Evolutionary conservation across 345 rosid species (phyloP), one percentile per base, ranked within the genome.

Genomic region (Cardamine chenopodiifolia): DNA sequence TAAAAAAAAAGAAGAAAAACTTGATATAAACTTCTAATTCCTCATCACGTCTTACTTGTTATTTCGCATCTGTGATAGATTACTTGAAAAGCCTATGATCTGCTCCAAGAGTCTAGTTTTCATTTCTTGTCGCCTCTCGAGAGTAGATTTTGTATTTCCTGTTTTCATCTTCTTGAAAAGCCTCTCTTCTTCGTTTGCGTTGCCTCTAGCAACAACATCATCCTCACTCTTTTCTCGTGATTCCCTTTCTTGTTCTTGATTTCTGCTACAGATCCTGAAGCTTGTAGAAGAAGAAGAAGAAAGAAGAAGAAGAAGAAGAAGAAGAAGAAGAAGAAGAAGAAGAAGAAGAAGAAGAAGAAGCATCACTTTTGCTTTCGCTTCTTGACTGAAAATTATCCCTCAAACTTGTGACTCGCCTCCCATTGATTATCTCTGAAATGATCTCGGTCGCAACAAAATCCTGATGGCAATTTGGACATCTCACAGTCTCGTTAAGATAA

Each of bases 391-490:
- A 48, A 18, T 48, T 48, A 7, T 13, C 25, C 4, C 2, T 42
- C 7, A 42, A 18, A 18, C 53, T 48, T 9, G 5, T 18, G 53
- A 48, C 53, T 48, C 12, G 25, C 53, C 62, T 32, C 34, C 59
- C 59, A 25, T 54, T 2, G 5, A 54, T 14, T 14, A 54, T 54
- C 19, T 54, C 5, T 54, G 59, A 29, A 53, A 23, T 13, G 0
- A 53, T 53, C 34, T 53, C 32, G 0, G 9, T 31, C 39, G 61
- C 49, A n/a, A 67, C 50, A 25, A 53, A 67, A 9, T 67, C 61
- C 9, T 35, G 35, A 67, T 50, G 25, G 4, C 61, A 67, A 10
- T 67, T 67, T 52, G 71, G 61, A 23, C 61, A 67, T 53, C 50
- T 34, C 71, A 53, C 2, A 15, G 19, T 67, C 61, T 67, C 35